A percentile compares a stretch with the other conserved stretches of the same genome.
Evolutionary conservation across 805 yeast species (phyloP).

Genomic region (Candida tammaniensis): DNA sequence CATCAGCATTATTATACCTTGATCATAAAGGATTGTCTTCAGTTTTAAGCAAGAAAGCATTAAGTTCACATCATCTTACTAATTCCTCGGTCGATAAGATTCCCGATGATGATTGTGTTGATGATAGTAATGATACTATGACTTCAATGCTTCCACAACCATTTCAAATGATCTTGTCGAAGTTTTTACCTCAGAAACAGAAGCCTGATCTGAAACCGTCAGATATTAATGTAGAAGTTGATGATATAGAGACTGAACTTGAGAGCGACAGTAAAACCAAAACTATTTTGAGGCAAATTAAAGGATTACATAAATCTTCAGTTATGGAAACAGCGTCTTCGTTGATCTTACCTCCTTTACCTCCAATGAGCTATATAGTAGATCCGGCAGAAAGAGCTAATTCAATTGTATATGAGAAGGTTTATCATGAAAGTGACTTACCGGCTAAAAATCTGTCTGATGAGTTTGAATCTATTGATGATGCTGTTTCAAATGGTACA

Average conservation of each 20-base stretch:
- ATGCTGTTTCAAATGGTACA: no score
- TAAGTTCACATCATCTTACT: conserved; percentile 15
- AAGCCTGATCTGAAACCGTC: conserved; percentile 9
- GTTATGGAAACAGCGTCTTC: conserved; percentile 76
- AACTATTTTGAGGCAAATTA: conserved; percentile 22
- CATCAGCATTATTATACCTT: conserved; percentile 78
- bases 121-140: conserved; percentile 7
- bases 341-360: conserved; percentile 76
- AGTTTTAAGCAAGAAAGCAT: conserved; percentile 13
- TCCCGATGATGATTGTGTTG: conserved; percentile 13
- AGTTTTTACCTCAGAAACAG: conserved; percentile 43
- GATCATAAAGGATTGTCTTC: conserved; percentile 69
- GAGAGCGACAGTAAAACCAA: conserved; percentile 19
- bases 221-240: conserved; percentile 12
- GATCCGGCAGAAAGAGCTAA: conserved; percentile 65
- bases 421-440: conserved; percentile 42
- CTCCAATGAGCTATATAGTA: conserved; percentile 61
- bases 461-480: background rate
- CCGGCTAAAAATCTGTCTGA: conserved; percentile 7
- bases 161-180: conserved; percentile 36
- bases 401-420: conserved; percentile 77
- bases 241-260: conserved; percentile 5
- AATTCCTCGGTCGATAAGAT: conserved; percentile 11
- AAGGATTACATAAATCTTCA: conserved; percentile 59
- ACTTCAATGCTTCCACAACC: conserved; percentile 18